Percentiles rank a stretch among this genome's conserved stretches.
Evolutionary conservation across 2,329 filamentous ascomycete species (phyloP).

Genomic region (Penicillium sp.): DNA sequence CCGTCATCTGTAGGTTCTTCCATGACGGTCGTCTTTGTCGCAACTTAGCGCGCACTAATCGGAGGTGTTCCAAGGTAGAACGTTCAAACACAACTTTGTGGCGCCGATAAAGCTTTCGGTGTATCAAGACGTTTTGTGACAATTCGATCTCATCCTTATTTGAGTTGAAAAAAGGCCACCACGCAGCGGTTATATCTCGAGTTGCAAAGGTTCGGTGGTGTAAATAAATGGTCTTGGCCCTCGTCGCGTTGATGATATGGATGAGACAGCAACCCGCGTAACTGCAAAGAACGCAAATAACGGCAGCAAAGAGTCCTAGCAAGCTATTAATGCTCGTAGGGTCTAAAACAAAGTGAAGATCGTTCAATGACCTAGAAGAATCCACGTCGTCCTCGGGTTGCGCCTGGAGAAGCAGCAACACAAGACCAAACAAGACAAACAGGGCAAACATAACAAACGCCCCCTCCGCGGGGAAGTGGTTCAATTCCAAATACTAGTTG

Average conservation of each 20-base stretch:
- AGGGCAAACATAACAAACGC: conserved; percentile 28
- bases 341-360: background rate
- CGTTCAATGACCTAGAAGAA: background rate
- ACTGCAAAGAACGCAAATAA: no score
- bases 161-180: background rate
- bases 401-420: conserved; percentile 6
- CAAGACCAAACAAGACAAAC: conserved; percentile 6
- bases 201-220: background rate
- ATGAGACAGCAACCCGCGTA: background rate
- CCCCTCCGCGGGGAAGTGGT: conserved; percentile 21
- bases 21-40: conserved; percentile 26
- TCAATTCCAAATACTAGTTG: background rate
- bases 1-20: conserved; percentile 36
- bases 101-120: background rate
- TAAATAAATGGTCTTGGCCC: conserved; percentile 4
- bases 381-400: background rate
- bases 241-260: background rate
- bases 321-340: background rate
- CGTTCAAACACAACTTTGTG: background rate
- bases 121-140: background rate
- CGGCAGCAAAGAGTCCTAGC: rapidly evolving
- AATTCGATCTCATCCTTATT: background rate
- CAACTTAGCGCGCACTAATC: background rate
- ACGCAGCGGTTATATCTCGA: background rate
- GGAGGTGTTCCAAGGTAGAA: background rate